A percentile compares a stretch with the other conserved stretches of the same genome.
Evolutionary conservation across 2,329 filamentous ascomycete species (phyloP).

Genomic region (Paecilomyces niveus): DNA sequence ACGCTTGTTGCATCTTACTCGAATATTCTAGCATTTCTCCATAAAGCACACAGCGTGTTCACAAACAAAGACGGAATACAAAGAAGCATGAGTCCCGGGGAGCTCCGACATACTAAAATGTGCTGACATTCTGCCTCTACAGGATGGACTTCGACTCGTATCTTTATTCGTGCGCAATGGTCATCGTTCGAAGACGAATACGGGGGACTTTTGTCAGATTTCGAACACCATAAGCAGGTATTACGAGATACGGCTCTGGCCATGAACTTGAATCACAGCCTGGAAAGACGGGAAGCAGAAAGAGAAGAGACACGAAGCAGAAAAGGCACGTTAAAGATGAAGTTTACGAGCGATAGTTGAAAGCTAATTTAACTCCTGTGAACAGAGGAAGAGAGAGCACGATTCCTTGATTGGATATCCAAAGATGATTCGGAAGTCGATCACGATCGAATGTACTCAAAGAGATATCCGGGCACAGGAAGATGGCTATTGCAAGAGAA

Average conservation of each 20-base stretch:
- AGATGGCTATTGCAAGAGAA: background rate
- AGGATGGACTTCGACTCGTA: background rate
- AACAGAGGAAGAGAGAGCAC: background rate
- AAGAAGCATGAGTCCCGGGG: background rate
- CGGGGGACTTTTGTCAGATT: constrained; percentile 2
- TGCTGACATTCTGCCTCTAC: background rate
- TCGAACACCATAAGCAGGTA: constrained; percentile 2
- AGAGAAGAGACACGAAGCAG: background rate
- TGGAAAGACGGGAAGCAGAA: background rate
- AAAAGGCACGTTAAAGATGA: background rate
- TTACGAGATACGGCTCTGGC: constrained; percentile 1
- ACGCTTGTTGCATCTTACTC: constrained; percentile 4
- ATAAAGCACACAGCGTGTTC: constrained; percentile 1
- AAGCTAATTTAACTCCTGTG: background rate
- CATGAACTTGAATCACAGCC: constrained; percentile 2
- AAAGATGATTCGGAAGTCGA: constrained; percentile 1
- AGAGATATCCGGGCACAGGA: constrained; percentile 1
- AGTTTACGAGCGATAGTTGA: background rate
- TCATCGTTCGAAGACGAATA: constrained; percentile 7
- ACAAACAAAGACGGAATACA: background rate
- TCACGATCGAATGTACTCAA: background rate
- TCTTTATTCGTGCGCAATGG: constrained; percentile 5
- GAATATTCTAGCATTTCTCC: constrained; percentile 1
- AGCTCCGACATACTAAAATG: background rate
- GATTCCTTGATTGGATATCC: constrained; percentile 5